Evolutionary conservation across 2,329 filamentous ascomycete species (phyloP).

Genomic region (Fusarium torulosum): DNA sequence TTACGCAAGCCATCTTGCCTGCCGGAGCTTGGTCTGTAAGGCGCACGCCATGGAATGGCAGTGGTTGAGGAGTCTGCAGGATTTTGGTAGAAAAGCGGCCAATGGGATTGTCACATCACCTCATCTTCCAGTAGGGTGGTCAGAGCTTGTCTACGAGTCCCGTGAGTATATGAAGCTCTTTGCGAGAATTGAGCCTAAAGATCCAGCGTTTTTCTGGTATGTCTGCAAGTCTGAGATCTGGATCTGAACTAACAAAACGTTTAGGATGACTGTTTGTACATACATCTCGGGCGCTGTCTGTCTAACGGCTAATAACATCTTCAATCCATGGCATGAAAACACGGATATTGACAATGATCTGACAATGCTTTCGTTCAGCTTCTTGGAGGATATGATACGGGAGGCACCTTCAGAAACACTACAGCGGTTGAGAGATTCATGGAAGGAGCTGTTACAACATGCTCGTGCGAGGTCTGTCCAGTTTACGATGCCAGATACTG

Average conservation of each 20-base stretch:
- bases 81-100: accelerated
- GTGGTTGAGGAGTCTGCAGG: background rate
- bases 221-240: no score
- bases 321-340: background rate
- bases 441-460: background rate
- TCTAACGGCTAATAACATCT: conserved; percentile 4
- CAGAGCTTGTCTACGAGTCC: conserved; percentile 13
- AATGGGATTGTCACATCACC: background rate
- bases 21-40: background rate
- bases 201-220: conserved; percentile 3
- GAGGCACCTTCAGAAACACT: background rate
- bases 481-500: background rate
- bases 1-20: conserved; percentile 18
- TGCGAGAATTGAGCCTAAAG: background rate
- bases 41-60: conserved; percentile 4
- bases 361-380: background rate
- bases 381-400: background rate
- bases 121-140: conserved; percentile 8
- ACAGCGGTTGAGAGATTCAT: background rate
- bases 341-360: background rate
- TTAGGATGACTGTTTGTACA: conserved; percentile 16
- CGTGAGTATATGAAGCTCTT: conserved; percentile 20
- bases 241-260: background rate
- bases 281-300: conserved; percentile 8
- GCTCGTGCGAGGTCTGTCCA: background rate